These are phyloP conservation scores for Afroboletus lepidellus DNA, from an alignment of 1,284 basidiomycete genomes.

Conservation along the genomic window DNA sequence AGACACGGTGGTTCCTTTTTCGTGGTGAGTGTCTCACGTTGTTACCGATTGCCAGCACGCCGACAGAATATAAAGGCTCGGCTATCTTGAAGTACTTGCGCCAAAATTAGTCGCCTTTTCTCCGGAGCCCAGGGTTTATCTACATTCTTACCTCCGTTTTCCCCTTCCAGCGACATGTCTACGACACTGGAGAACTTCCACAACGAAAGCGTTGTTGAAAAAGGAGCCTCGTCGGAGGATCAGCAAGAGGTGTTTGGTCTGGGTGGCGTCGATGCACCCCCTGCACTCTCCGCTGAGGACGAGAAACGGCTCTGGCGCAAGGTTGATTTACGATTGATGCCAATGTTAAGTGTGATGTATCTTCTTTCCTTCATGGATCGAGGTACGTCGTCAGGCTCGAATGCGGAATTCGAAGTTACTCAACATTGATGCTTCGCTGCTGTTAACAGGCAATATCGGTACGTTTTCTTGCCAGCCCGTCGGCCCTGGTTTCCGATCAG, in stretches of 20 bases:
- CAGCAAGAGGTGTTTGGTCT: too few species aligned
- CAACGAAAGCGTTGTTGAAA: background rate
- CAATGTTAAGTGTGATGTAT: constrained; percentile 64
- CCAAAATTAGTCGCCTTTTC: background rate
- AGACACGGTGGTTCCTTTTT: background rate
- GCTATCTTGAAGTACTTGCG: background rate
- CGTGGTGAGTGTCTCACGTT: background rate
- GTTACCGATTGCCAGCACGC: background rate
- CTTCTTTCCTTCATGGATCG: constrained; percentile 64
- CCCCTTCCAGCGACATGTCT: background rate
- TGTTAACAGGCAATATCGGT: constrained; percentile 55
- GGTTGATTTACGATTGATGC: constrained; percentile 62
- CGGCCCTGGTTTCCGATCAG: background rate
- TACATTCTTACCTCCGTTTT: background rate
- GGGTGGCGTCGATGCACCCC: constrained; percentile 1
- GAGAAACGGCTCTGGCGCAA: constrained; percentile 62
- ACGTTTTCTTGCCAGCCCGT: constrained; percentile 3
- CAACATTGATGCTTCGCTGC: background rate
- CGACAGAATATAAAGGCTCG: background rate
- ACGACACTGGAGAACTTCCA: background rate
- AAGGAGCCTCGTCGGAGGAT: background rate
- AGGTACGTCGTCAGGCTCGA: constrained; percentile 38
- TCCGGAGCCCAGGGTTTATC: background rate
- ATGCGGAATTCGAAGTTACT: background rate
- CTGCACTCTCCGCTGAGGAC: constrained; percentile 36